Base-by-base conservation (phyloP, 805 yeast genomes). In the Zygoascus bituminiphila region DNA sequence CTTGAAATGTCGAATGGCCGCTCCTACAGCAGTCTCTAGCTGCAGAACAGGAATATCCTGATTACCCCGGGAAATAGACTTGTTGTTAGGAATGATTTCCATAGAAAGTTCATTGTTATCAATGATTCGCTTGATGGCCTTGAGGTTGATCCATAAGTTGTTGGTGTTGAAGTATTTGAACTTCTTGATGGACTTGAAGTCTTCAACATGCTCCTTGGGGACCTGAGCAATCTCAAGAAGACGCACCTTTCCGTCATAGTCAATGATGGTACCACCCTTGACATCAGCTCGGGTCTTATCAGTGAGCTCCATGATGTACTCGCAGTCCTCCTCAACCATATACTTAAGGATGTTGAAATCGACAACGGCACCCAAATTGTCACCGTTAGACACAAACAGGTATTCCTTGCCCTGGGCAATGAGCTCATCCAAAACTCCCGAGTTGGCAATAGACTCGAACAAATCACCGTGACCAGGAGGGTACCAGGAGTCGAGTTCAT, bases 401-500 rank as follows among this genome's bases (percentile, higher is more conserved):
- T 87, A 75, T 72, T 93, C 98, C 74, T 93, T 88, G 58, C 98
- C 98, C 64, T 87, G 91, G 46, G 82, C 87, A 54, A 93, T 74
- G 56, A 93, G 77, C 53, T 84, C 80, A 52, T 93, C 98, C 57
- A 93, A 76, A 64, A 91, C 93, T 52, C 98, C 98, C 10, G 95
- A 82, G 50, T 86, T 79, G 51, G 84, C 81, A 63, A 93, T 74
- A 20, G 93, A 74, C 72, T 93, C 98, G 58, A 89, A 93, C 67
- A 93, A 73, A 71, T 93, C 98, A 71, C 98, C 98, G 69, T 93
- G 98, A 47, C 98, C 98, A n/a, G 98, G 98, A 45, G 98, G 98
- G 66, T 93, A 93, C 98, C 98, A 93, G 50, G 85, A 75, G 61
- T 87, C 91, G 58, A 85, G 75, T 39, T 75, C 74, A 61, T 88